Percentiles rank a stretch among this genome's conserved stretches.
Evolutionary conservation across 2,329 filamentous ascomycete genomes (phyloP).

Genomic region (Dactylellina leptospora): DNA sequence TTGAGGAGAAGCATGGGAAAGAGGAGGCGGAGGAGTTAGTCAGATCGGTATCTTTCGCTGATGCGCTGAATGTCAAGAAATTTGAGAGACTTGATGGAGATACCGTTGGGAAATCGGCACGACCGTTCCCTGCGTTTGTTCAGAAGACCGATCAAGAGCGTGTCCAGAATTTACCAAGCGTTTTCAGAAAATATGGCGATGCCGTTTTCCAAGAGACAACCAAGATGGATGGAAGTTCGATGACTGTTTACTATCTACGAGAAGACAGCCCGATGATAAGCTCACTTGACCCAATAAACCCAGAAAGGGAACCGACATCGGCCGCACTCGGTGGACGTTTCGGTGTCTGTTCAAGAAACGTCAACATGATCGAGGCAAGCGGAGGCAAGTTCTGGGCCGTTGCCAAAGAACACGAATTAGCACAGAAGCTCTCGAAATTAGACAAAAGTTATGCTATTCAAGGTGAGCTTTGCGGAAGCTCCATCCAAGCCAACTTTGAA

Average conservation of each 20-base stretch:
- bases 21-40: conserved; percentile 50
- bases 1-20: conserved; percentile 50
- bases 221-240: conserved; percentile 62
- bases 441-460: conserved; percentile 58
- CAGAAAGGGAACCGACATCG: conserved; percentile 28
- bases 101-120: conserved; percentile 28
- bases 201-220: conserved; percentile 60
- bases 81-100: conserved; percentile 53
- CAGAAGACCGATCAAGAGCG: conserved; percentile 56
- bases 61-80: conserved; percentile 58
- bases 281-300: not conserved
- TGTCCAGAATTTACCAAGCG: conserved; percentile 56
- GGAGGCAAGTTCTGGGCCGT: conserved; percentile 56
- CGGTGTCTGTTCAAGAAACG: conserved; percentile 58
- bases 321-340: conserved; percentile 57
- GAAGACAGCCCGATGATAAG: conserved; percentile 53
- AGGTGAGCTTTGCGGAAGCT: conserved; percentile 59
- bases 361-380: conserved; percentile 55
- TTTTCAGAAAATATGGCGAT: conserved; percentile 41
- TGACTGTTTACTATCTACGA: conserved; percentile 61
- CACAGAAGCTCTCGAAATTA: conserved; percentile 54
- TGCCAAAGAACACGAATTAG: conserved; percentile 55
- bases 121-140: conserved; percentile 57
- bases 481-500: conserved; percentile 58
- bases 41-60: conserved; percentile 56